Evolutionary conservation across 1,284 basidiomycete species (phyloP), one percentile per base, ranked within the genome.

Genomic region (Cryptococcus sp.): DNA sequence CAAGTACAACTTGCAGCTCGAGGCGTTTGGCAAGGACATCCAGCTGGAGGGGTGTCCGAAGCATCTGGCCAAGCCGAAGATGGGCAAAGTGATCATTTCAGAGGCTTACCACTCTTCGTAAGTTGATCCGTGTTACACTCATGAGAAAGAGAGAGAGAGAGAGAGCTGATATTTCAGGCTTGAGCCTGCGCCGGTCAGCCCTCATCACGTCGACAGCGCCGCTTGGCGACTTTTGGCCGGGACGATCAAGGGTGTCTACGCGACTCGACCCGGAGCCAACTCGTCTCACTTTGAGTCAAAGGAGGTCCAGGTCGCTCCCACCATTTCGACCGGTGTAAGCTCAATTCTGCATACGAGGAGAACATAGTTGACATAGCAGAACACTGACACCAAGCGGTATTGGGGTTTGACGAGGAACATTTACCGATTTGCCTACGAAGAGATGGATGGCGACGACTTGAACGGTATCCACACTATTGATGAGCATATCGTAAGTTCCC

Each of bases 311-410:
- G 62, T 69, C 52, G 63, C 63, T 4, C 67, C 68, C 7, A 52
- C 57, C 19, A 54, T 62, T 45, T 59, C 59, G 31, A 68, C 63
- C 14, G 63, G 63, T 36, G 60, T 62, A 44, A 34, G 60, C 53
- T 9, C 1, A 24, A n/a, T 41, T 36, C 37, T 19, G 9, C 23
- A 40, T 3, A 14, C 36, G 21, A 18, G 26, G 16, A 19, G 4
- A 14, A n/a, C n/a, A 22, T 22, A 12, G 39, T 38, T 50, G 38
- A 46, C 19, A 10, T 2, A 21, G 25, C 35, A 60, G 51, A 71
- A 71, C 52, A 71, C 68, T 43, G 68, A 71, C 47, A 71, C 69
- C 3, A 68, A 66, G 56, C 57, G 60, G 43, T 68, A 68, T 60
- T 71, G 69, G 69, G 59, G 59, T 47, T 56, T 71, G 39, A 69